These are phyloP conservation scores for Trichoderma sp. DNA, from an alignment of 2,329 filamentous ascomycete species.

Conservation along the genomic window DNA sequence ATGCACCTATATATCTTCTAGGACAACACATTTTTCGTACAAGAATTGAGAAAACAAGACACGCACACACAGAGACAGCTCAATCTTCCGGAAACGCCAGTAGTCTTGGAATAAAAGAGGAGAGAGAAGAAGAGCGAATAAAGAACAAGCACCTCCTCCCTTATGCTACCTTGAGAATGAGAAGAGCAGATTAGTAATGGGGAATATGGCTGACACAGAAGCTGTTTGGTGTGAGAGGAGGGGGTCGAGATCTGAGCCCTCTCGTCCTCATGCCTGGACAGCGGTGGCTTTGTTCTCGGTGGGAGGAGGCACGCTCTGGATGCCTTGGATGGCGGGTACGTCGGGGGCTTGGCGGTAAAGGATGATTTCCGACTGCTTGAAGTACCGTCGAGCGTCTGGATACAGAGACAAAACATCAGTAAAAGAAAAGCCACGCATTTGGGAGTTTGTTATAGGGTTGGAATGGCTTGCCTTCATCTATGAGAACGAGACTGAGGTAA, in stretches of 20 bases:
- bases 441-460: too few relatives aligned
- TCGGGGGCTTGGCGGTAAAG: slow-evolving; percentile 82
- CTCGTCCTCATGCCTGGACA: slow-evolving; percentile 33
- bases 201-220: slow-evolving; percentile 26
- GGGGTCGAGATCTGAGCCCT: not conserved
- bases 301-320: slow-evolving; percentile 46
- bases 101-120: not conserved
- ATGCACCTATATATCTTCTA: slow-evolving; percentile 31
- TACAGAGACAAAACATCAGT: not conserved
- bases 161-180: slow-evolving; percentile 42
- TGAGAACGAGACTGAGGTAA: slow-evolving; percentile 93
- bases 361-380: slow-evolving; percentile 99
- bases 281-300: slow-evolving; percentile 40
- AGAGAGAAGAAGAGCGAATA: too few relatives aligned
- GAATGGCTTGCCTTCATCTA: slow-evolving; percentile 75
- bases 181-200: slow-evolving; percentile 31
- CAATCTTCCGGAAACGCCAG: slow-evolving; percentile 6
- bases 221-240: not conserved
- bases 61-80: not conserved
- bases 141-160: slow-evolving; percentile 27
- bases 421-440: too few relatives aligned
- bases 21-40: slow-evolving; percentile 37
- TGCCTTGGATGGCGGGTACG: slow-evolving; percentile 43
- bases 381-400: slow-evolving; percentile 90
- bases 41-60: slow-evolving; percentile 36